Percentiles rank a stretch among this genome's conserved stretches.
Conservation (phyloP, 257 asterid species). For the Plantago elongata region DNA sequence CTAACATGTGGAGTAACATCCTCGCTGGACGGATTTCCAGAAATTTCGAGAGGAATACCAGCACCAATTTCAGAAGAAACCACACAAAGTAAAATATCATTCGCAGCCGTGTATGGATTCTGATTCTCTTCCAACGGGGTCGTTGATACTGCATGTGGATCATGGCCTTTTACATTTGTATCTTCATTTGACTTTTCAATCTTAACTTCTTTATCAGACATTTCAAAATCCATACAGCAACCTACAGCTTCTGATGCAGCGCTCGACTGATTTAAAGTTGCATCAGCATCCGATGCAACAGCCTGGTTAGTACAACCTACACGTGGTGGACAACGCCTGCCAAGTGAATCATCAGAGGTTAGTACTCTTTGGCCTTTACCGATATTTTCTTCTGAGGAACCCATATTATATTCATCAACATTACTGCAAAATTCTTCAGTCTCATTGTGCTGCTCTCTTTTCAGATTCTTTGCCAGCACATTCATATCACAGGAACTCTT, state of each 20-base stretch:
- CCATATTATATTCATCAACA: slow-evolving; percentile 5
- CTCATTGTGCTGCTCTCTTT: slow-evolving; percentile 17
- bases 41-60: slow-evolving; percentile 15
- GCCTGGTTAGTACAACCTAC: slow-evolving; percentile 8
- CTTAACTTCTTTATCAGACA: slow-evolving; percentile 7
- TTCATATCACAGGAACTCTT: slow-evolving; percentile 1
- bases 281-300: slow-evolving; percentile 18
- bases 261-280: slow-evolving; percentile 18
- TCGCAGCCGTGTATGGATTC: background rate
- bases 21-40: slow-evolving; percentile 14
- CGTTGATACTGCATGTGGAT: slow-evolving; percentile 2
- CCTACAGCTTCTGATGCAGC: slow-evolving; percentile 13
- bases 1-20: background rate
- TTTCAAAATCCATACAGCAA: slow-evolving; percentile 22
- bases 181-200: slow-evolving; percentile 20
- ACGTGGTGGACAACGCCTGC: background rate
- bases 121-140: background rate
- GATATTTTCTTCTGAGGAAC: slow-evolving; percentile 10
- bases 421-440: slow-evolving; percentile 6
- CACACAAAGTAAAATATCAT: slow-evolving; percentile 3
- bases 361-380: background rate
- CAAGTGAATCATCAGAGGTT: too few relatives aligned
- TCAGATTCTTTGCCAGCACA: slow-evolving; percentile 8
- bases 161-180: slow-evolving; percentile 10
- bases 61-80: slow-evolving; percentile 9